A percentile compares a stretch with the other conserved stretches of the same genome.
Evolutionary conservation across 2,329 filamentous ascomycete species (phyloP).

Genomic region (Fusarium coicis): DNA sequence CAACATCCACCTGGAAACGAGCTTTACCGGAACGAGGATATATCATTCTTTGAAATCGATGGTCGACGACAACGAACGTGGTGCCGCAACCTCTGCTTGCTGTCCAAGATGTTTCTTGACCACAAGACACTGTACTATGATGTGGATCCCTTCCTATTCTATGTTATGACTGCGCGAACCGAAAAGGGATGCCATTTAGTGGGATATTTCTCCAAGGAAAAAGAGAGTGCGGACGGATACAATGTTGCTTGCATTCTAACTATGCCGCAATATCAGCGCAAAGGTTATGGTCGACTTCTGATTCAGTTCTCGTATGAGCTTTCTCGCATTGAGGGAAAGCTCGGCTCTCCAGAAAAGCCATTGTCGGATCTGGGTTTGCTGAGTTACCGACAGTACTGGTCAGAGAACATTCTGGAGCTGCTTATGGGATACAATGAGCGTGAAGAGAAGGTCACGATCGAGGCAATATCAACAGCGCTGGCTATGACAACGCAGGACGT

Average conservation of each 20-base stretch:
- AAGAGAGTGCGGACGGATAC: slow-evolving; percentile 95
- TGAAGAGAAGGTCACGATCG: slow-evolving; percentile 82
- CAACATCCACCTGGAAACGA: slow-evolving; percentile 97
- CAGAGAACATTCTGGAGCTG: slow-evolving; percentile 90
- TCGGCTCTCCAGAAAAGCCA: slow-evolving; percentile 96
- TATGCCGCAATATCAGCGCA: slow-evolving; percentile 93
- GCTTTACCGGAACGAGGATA: slow-evolving; percentile 93
- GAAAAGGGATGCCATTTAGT: slow-evolving; percentile 93
- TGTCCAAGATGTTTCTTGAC: slow-evolving; percentile 96
- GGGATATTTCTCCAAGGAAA: slow-evolving; percentile 99
- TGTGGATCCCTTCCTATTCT: slow-evolving; percentile 98
- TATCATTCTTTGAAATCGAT: slow-evolving; percentile 98
- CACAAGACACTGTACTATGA: slow-evolving; percentile 99
- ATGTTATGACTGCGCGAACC: slow-evolving; percentile 92
- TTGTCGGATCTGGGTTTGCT: slow-evolving; percentile 92
- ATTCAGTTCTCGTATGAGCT: slow-evolving; percentile 99
- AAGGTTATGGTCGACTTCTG: slow-evolving; percentile 90
- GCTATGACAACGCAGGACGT: slow-evolving; percentile 99
- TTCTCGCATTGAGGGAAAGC: slow-evolving; percentile 92
- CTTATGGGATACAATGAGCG: slow-evolving; percentile 78
- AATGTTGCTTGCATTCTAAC: slow-evolving; percentile 99
- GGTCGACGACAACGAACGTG: slow-evolving; percentile 93
- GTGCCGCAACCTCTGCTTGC: slow-evolving; percentile 93
- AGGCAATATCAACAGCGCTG: slow-evolving; percentile 80
- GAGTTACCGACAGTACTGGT: slow-evolving; percentile 97